A percentile compares a stretch with the other conserved stretches of the same genome.
These are phyloP conservation scores for Cordyceps farinosa DNA, from an alignment of 2,329 filamentous ascomycete genomes.

Conservation along the genomic window DNA sequence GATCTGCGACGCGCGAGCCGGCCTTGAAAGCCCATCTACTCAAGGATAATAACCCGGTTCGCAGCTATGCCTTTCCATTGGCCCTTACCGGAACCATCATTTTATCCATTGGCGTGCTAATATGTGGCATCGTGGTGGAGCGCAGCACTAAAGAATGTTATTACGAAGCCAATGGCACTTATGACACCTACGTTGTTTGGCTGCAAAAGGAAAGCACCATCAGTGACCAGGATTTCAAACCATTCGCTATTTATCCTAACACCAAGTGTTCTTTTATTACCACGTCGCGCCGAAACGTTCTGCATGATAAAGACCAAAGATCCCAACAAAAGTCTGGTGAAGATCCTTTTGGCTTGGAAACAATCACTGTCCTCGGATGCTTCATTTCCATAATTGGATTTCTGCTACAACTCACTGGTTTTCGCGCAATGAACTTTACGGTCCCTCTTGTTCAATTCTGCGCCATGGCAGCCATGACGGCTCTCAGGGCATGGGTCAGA, in stretches of 20 bases:
- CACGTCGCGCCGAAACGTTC: neutral
- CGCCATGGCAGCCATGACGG: neutral
- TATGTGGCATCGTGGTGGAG: conserved; percentile 33
- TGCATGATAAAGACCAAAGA: neutral
- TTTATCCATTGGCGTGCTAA: conserved; percentile 24
- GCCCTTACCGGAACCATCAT: neutral
- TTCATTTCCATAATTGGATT: neutral
- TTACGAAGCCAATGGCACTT: conserved; percentile 16
- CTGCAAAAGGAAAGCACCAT: conserved; percentile 28
- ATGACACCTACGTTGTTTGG: conserved; percentile 25
- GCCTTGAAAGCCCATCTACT: neutral
- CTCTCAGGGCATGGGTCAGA: neutral
- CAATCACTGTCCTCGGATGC: neutral
- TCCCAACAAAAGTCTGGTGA: neutral
- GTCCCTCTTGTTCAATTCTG: neutral
- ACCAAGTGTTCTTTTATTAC: neutral
- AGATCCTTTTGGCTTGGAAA: neutral
- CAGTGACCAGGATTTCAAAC: conserved; percentile 29
- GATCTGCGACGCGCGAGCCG: neutral
- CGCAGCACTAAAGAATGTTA: conserved; percentile 26
- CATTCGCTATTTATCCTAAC: conserved; percentile 23
- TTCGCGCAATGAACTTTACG: neutral
- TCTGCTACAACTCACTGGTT: neutral
- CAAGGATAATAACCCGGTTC: neutral
- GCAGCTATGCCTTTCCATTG: neutral